A percentile compares a stretch with the other conserved stretches of the same genome.
phyloP scores from a whole-genome alignment of 2,329 filamentous ascomycete genomes.

The Lasiodiplodia sp. region DNA sequence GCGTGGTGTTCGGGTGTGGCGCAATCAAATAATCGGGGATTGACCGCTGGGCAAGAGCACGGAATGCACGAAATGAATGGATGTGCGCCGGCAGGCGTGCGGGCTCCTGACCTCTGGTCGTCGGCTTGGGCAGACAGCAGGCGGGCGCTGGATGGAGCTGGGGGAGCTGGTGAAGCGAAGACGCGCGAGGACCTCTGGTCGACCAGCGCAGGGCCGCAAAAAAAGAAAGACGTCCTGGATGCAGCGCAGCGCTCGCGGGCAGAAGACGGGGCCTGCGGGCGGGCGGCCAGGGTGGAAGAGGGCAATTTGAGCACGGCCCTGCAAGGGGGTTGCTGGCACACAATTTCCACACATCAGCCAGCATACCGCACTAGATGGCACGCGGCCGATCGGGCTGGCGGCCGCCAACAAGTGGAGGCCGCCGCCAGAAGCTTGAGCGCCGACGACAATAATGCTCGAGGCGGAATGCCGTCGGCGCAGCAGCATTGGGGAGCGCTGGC shows the following conservation, averaged over 20 bases:
- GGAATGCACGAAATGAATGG: constrained; percentile 30
- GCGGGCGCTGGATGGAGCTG: background rate
- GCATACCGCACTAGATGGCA: constrained; percentile 26
- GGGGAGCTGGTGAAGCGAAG: constrained; percentile 14
- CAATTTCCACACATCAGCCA: constrained; percentile 28
- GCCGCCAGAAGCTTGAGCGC: constrained; percentile 23
- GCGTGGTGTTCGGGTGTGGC: constrained; percentile 28
- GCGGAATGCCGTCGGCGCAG: constrained; percentile 8
- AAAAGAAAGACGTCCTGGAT: constrained; percentile 12
- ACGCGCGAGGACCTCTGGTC: constrained; percentile 22
- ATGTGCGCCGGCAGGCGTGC: constrained; percentile 19
- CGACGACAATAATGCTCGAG: background rate
- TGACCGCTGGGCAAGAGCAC: constrained; percentile 18
- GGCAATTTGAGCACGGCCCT: constrained; percentile 27
- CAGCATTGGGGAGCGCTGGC: background rate
- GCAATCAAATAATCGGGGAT: constrained; percentile 31
- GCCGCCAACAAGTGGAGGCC: constrained; percentile 2
- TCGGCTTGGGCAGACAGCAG: background rate
- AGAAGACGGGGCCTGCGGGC: constrained; percentile 23
- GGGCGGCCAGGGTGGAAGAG: constrained; percentile 23
- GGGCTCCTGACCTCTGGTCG: constrained; percentile 17
- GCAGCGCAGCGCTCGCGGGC: constrained; percentile 21
- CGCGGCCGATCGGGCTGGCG: constrained; percentile 25
- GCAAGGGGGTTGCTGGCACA: constrained; percentile 21
- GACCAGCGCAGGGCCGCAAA: constrained; percentile 11